Evolutionary conservation across 768 basidiomycete genomes (phyloP).

Genomic region (Leucosporidium scottii): DNA sequence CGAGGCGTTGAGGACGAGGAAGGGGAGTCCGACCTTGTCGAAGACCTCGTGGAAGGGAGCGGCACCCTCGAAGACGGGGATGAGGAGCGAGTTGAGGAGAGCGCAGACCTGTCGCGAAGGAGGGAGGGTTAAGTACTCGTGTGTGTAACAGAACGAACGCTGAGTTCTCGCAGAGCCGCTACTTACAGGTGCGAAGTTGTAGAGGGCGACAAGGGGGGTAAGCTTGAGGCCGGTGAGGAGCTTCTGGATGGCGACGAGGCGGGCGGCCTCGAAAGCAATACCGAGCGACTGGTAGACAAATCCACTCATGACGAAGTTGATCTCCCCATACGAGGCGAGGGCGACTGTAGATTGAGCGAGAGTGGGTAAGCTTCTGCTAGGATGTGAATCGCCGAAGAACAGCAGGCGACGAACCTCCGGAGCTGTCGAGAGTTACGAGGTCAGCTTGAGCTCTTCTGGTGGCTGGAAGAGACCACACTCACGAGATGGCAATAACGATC

Average conservation of each 20-base stretch:
- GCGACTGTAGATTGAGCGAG: constrained; percentile 47
- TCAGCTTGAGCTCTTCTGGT: too few relatives aligned
- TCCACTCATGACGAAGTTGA: constrained; percentile 74
- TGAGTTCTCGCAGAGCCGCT: not conserved
- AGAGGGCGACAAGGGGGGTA: constrained; percentile 90
- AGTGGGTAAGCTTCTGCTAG: not conserved
- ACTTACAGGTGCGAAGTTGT: constrained; percentile 81
- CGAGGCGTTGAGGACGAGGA: constrained; percentile 74
- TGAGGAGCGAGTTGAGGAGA: constrained; percentile 68
- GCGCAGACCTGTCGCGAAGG: constrained; percentile 57
- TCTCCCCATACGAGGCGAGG: constrained; percentile 80
- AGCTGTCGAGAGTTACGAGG: too few relatives aligned
- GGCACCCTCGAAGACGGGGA: constrained; percentile 88
- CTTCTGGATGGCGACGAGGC: constrained; percentile 92
- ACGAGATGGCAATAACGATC: constrained; percentile 85
- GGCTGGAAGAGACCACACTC: constrained; percentile 48
- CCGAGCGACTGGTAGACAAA: constrained; percentile 83
- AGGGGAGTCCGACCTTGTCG: constrained; percentile 54
- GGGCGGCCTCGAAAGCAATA: constrained; percentile 83
- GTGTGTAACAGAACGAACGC: not conserved
- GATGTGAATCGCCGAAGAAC: not conserved
- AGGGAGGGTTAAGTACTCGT: too few relatives aligned
- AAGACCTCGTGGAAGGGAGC: constrained; percentile 69
- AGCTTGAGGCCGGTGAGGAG: constrained; percentile 92
- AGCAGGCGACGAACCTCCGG: not conserved